Evolutionary conservation across 257 asterid genomes (phyloP), one percentile per base, ranked within the genome.

Genomic region (Galeopsis tetrahit): DNA sequence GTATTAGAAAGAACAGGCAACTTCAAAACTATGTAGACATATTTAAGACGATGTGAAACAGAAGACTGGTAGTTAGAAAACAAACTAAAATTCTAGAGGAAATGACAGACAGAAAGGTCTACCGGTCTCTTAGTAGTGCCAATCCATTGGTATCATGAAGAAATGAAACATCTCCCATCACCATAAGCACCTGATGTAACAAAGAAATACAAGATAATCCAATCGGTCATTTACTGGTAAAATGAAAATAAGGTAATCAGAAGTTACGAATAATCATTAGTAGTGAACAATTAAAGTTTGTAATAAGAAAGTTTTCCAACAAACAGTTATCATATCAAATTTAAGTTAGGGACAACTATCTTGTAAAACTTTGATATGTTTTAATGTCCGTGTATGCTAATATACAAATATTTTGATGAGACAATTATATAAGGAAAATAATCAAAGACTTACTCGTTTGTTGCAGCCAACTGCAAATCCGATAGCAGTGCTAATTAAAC

Each of bases 391-490:
- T 68, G 38, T 35, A 33, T 34, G 71, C 3, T 66, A 35, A 14
- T 11, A 66, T 66, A 46, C 32, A 32, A 66, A 13, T 38, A 48
- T 32, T 32, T 46, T 35, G 36, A 63, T 38, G 72, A 68, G 63
- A 66, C 34, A 40, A 39, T 52, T 35, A 40, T 48, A 43, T 40
- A 28, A 58, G 42, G 21, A 70, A 9, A 6, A n/a, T 7, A 7
- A 6, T 35, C 3, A 15, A 63, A 8, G 62, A 73, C 99, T 90
- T 83, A 92, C 99, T 63, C 89, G 81, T 82, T 90, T 95, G 75
- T 92, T 92, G 91, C 95, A 82, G 75, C 99, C 99, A 76, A 86
- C 91, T 35, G 98, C 86, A 80, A 88, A 95, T 28, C 99, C 99
- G 52, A 87, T 67, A 70, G 99, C 98, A 4, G 98, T 90, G 82